Percentiles rank a stretch among this genome's conserved stretches.
phyloP scores from a whole-genome alignment of 306 rosid species.

The Fagus crenata region DNA sequence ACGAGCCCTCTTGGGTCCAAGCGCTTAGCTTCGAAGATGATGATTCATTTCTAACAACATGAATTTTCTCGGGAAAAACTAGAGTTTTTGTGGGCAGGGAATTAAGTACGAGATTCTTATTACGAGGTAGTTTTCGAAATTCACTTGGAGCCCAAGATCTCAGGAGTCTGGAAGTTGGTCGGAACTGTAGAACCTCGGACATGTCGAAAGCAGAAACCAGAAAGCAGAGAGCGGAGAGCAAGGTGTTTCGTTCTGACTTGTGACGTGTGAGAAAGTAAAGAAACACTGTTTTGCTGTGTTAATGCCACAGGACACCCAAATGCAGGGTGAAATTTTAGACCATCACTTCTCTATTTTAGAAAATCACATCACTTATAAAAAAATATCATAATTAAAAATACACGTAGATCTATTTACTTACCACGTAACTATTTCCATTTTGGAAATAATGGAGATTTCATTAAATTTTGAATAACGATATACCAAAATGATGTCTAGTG shows the following conservation, averaged over 20 bases:
- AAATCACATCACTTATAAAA: too few species aligned
- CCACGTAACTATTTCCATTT: too few species aligned
- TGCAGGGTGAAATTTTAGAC: too few species aligned
- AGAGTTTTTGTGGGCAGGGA: neutral
- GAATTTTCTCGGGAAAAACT: constrained; percentile 17
- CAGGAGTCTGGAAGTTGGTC: constrained; percentile 12
- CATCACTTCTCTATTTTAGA: too few species aligned
- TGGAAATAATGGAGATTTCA: too few species aligned
- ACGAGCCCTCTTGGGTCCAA: constrained; percentile 35
- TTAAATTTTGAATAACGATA: too few species aligned
- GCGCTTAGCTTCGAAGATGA: constrained; percentile 16
- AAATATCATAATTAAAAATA: too few species aligned
- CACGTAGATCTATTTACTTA: too few species aligned
- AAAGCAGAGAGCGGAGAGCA: neutral
- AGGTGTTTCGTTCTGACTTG: too few species aligned
- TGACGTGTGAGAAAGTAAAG: neutral
- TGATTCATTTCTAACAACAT: neutral
- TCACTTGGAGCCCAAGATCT: constrained; percentile 19
- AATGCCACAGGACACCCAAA: too few species aligned
- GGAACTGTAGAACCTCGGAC: constrained; percentile 39
- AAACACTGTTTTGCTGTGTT: neutral
- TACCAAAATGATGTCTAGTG: too few species aligned
- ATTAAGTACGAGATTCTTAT: neutral
- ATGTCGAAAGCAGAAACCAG: constrained; percentile 24
- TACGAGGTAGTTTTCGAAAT: neutral